Evolutionary conservation across 495 filamentous ascomycete genomes (phyloP), one percentile per base, ranked within the genome.

Genomic region (Hypoxylon subgilvum): DNA sequence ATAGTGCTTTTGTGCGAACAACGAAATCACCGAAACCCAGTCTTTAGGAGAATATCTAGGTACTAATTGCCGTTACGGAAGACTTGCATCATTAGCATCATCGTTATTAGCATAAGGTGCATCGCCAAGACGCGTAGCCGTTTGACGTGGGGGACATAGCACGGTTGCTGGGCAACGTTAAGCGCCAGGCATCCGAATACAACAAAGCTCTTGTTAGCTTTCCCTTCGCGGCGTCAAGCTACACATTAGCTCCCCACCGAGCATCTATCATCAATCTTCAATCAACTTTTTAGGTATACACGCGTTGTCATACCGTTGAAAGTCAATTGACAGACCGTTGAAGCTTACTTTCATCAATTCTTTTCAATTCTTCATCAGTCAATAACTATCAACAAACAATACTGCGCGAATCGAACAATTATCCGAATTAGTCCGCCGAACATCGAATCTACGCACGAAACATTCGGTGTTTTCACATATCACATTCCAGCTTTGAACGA

Each of bases 161-260:
- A 4, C 21, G 35, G 61, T 64, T 64, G 61, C 61, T 51, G 61
- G 61, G 61, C 61, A 64, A 64, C 61, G 28, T 3, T 13, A 5
- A 12, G 36, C n/a, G n/a, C 14, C 4, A 34, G 18, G 32, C 49
- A 53, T 46, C 30, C 27, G 22, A 19, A 42, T 48, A 57, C 44
- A 64, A 58, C 53, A 64, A 64, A 54, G 43, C 38, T 57, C 60
- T 63, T 49, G 38, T 49, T 52, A 62, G 46, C 40, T n/a, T n/a
- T 35, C 28, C 43, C 34, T 31, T 57, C 40, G 34, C 52, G 34
- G 28, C 27, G 10, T 23, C 28, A 41, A 57, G 38, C 25, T 43
- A 55, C 16, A 2, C 30, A 3, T 45, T 44, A 52, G 45, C 51
- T 48, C 52, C 59, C 59, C 59, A 57, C 59, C 34, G 52, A 57